Evolutionary conservation across 495 filamentous ascomycete species (phyloP).

Genomic region (Oidiodendron maius): DNA sequence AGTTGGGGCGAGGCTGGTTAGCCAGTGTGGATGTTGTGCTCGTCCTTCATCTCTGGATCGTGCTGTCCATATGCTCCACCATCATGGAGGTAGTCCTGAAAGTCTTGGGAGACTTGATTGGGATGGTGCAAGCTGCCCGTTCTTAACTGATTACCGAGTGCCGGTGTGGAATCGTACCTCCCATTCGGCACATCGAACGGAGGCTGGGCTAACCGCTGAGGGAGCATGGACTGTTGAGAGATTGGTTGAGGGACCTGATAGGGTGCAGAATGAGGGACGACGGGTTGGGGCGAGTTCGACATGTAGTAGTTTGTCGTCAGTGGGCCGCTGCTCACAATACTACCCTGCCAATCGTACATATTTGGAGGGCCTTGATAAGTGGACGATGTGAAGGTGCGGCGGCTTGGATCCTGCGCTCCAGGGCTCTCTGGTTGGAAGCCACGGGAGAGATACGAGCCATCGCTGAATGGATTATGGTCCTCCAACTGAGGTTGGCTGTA

Average conservation of each 20-base stretch:
- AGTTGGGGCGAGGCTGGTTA: not conserved
- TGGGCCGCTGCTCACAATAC: slow-evolving; percentile 4
- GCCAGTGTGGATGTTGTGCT: not conserved
- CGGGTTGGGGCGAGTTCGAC: slow-evolving; percentile 6
- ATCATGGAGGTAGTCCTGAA: slow-evolving; percentile 13
- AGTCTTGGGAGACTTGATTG: slow-evolving; percentile 10
- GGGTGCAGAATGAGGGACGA: not conserved
- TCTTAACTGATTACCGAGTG: slow-evolving; percentile 8
- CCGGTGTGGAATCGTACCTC: slow-evolving; percentile 1
- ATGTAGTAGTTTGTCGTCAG: slow-evolving; percentile 4
- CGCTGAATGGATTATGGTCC: not conserved
- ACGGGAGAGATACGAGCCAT: not conserved
- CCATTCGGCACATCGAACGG: not conserved
- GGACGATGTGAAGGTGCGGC: not conserved
- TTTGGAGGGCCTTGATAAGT: slow-evolving; percentile 4
- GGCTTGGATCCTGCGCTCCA: not conserved
- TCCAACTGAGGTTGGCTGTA: slow-evolving; percentile 1
- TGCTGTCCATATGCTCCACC: slow-evolving; percentile 1
- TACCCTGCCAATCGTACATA: slow-evolving; percentile 4
- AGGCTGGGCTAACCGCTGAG: slow-evolving; percentile 1
- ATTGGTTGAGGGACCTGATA: slow-evolving; percentile 11
- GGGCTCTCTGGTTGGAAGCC: not conserved
- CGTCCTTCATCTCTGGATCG: slow-evolving; percentile 12
- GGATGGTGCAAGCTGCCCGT: slow-evolving; percentile 15
- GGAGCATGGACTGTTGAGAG: slow-evolving; percentile 11